These are phyloP conservation scores for Trypanosoma theileri DNA, from an alignment of 208 protist genomes.

Conservation along the genomic window DNA sequence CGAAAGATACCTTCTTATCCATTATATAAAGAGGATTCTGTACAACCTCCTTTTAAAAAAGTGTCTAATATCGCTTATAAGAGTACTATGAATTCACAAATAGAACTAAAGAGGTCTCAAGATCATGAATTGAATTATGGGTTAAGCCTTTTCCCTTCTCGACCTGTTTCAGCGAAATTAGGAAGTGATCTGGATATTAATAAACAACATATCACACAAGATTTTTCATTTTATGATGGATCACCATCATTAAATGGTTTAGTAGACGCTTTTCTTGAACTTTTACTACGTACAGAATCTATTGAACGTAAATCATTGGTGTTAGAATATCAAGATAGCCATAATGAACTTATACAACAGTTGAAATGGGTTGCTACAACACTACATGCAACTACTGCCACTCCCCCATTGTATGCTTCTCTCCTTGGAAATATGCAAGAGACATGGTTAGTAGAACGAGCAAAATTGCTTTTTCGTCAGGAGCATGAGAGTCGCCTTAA, in stretches of 20 bases:
- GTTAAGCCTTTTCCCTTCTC: too few relatives aligned
- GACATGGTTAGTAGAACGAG: conserved; percentile 35
- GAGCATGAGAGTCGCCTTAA: conserved; percentile 49
- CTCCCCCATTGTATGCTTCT: conserved; percentile 58
- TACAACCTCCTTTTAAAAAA: neutral
- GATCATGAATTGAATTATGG: too few relatives aligned
- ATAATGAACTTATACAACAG: conserved; percentile 34
- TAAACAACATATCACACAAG: neutral
- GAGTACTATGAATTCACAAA: too few relatives aligned
- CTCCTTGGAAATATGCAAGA: conserved; percentile 57
- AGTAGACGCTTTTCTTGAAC: conserved; percentile 41
- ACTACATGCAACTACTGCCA: conserved; percentile 21
- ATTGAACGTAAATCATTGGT: conserved; percentile 59
- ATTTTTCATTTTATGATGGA: neutral
- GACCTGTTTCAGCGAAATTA: too few relatives aligned
- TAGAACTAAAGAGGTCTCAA: too few relatives aligned
- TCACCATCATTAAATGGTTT: conserved; percentile 9
- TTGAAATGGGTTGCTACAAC: conserved; percentile 24
- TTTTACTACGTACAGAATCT: conserved; percentile 63
- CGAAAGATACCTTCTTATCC: neutral
- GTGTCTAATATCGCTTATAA: too few relatives aligned
- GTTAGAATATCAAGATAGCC: conserved; percentile 35
- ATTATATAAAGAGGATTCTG: neutral
- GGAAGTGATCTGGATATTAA: neutral
- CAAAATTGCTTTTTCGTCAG: conserved; percentile 54